phyloP scores from a whole-genome alignment of 768 basidiomycete genomes.

The Auriscalpium orientale region DNA sequence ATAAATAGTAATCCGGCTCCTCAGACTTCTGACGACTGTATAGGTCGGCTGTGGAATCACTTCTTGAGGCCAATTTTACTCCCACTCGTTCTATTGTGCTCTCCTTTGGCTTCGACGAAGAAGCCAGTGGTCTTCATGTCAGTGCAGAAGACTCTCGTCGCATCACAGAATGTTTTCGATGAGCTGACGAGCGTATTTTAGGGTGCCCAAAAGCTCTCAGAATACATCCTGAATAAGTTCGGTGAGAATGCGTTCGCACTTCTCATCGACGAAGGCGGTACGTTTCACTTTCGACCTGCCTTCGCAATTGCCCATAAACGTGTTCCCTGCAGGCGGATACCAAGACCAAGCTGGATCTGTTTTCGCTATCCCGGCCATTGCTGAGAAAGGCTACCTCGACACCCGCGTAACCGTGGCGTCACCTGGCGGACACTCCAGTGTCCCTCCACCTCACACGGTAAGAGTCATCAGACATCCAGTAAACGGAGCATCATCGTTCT shows the following conservation, averaged over 20 bases:
- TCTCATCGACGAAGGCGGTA: constrained; percentile 85
- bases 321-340: constrained; percentile 37
- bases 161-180: no score
- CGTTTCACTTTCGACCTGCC: constrained; percentile 8
- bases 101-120: constrained; percentile 46
- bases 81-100: constrained; percentile 36
- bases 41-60: constrained; percentile 36
- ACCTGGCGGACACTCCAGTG: constrained; percentile 79
- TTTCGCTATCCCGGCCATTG: constrained; percentile 55
- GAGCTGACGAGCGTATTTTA: constrained; percentile 15
- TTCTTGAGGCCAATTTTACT: constrained; percentile 38
- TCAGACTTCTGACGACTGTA: no score
- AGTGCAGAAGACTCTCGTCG: no score
- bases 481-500: background rate
- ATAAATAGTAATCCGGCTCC: no score
- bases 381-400: constrained; percentile 69
- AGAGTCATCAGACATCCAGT: no score
- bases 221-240: constrained; percentile 48
- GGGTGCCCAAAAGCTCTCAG: constrained; percentile 47
- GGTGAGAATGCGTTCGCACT: constrained; percentile 69
- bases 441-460: constrained; percentile 78
- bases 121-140: constrained; percentile 22
- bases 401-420: constrained; percentile 56
- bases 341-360: constrained; percentile 41
- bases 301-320: no score